Evolutionary conservation across 768 basidiomycete genomes (phyloP).

Genomic region (Kwoniella pini): DNA sequence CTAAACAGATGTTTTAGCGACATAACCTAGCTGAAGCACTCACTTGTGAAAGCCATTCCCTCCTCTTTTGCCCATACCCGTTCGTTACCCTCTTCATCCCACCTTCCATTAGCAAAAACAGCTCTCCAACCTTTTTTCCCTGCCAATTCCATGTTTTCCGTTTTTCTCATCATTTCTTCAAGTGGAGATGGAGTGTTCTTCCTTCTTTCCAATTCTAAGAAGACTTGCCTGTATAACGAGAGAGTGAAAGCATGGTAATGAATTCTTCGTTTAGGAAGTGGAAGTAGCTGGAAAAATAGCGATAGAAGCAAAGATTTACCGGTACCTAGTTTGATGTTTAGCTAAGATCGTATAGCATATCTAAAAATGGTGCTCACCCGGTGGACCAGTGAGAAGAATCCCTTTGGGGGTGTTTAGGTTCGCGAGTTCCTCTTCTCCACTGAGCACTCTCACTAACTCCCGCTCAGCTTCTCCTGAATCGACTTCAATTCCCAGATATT

Average conservation of each 20-base stretch:
- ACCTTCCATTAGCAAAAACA: constrained; percentile 54
- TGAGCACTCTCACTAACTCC: constrained; percentile 57
- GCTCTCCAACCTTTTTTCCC: constrained; percentile 40
- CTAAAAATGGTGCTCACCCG: constrained; percentile 41
- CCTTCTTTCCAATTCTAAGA: constrained; percentile 59
- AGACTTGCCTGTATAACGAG: constrained; percentile 62
- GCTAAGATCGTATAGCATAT: background rate
- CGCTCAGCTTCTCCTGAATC: constrained; percentile 38
- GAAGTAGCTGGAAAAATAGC: constrained; percentile 62
- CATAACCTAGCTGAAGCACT: constrained; percentile 18
- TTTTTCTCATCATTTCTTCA: constrained; percentile 12
- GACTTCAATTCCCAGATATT: constrained; percentile 2
- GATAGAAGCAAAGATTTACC: constrained; percentile 64
- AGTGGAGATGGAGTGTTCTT: constrained; percentile 11
- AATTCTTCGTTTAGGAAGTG: constrained; percentile 61
- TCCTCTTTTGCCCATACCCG: constrained; percentile 50
- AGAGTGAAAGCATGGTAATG: constrained; percentile 65
- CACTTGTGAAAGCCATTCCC: constrained; percentile 52
- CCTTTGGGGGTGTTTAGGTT: constrained; percentile 62
- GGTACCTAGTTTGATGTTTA: constrained; percentile 53
- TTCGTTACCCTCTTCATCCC: constrained; percentile 44
- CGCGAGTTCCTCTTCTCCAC: constrained; percentile 62
- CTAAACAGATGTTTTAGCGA: constrained; percentile 3
- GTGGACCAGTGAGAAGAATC: constrained; percentile 60
- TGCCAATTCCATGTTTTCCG: constrained; percentile 46